Percentiles rank a stretch among this genome's conserved stretches.
Conservation (phyloP, 2,329 filamentous ascomycete genomes). For the Diplocarpon mali region DNA sequence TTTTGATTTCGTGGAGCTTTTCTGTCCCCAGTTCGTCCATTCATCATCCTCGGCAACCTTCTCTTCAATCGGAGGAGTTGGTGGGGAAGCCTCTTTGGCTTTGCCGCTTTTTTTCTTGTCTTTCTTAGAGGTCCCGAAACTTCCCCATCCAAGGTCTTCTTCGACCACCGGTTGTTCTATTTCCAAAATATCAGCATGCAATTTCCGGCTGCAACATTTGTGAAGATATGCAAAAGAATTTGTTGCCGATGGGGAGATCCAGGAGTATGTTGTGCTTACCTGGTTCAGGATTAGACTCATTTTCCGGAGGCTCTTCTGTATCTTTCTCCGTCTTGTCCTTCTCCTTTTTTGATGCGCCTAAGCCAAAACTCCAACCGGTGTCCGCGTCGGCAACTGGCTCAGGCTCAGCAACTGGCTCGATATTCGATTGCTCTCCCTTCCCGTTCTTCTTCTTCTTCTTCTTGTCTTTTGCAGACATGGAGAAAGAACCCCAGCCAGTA, state of each 20-base stretch:
- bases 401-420: background rate
- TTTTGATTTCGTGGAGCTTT: constrained; percentile 21
- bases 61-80: constrained; percentile 15
- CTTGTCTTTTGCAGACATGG: background rate
- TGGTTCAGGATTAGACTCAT: constrained; percentile 5
- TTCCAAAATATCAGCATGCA: background rate
- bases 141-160: constrained; percentile 7
- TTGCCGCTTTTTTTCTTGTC: constrained; percentile 33
- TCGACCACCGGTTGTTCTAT: background rate
- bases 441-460: constrained; percentile 2
- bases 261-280: background rate
- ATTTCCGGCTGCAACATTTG: too few species aligned
- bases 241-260: background rate
- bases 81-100: constrained; percentile 13
- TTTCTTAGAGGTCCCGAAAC: constrained; percentile 26
- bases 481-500: constrained; percentile 3
- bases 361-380: constrained; percentile 3
- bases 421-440: constrained; percentile 5
- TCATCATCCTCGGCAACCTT: constrained; percentile 23
- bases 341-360: background rate
- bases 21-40: constrained; percentile 24
- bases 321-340: constrained; percentile 20
- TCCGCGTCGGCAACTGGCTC: constrained; percentile 3
- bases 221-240: too few species aligned
- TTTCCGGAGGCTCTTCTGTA: constrained; percentile 20